These are phyloP conservation scores for Rhizomucor pusillus DNA, from an alignment of 371 early-diverging fungal genomes.

Conservation along the genomic window DNA sequence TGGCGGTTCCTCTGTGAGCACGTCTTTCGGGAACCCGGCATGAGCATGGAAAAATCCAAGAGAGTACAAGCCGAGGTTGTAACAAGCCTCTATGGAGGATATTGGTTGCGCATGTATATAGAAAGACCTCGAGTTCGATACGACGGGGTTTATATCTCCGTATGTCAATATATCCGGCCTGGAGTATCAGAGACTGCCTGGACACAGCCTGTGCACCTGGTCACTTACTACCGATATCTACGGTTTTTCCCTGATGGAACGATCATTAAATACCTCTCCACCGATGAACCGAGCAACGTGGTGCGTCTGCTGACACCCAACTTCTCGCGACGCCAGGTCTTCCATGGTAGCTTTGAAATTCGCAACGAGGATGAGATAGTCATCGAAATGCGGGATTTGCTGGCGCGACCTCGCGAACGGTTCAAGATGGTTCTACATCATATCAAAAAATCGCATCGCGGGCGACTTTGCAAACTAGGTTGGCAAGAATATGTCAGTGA, in stretches of 20 bases:
- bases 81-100: slow-evolving; percentile 10
- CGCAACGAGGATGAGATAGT: slow-evolving; percentile 9
- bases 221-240: slow-evolving; percentile 62
- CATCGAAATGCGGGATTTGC: slow-evolving; percentile 19
- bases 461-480: slow-evolving; percentile 52
- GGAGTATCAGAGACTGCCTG: slow-evolving; percentile 41
- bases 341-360: slow-evolving; percentile 37
- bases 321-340: slow-evolving; percentile 27
- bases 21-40: slow-evolving; percentile 20
- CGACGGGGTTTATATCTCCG: slow-evolving; percentile 63
- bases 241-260: slow-evolving; percentile 54
- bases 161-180: slow-evolving; percentile 45
- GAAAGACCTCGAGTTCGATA: slow-evolving; percentile 53
- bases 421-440: slow-evolving; percentile 32
- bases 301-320: slow-evolving; percentile 23
- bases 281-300: slow-evolving; percentile 40
- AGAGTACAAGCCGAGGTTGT: slow-evolving; percentile 10
- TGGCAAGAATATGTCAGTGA: slow-evolving; percentile 43
- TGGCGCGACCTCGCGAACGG: slow-evolving; percentile 20
- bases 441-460: slow-evolving; percentile 41
- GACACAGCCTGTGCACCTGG: slow-evolving; percentile 48
- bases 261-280: slow-evolving; percentile 34
- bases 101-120: slow-evolving; percentile 40
- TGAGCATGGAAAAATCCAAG: slow-evolving; percentile 14
- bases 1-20: slow-evolving; percentile 51